Conservation (phyloP, 225 moss, liverwort and hornwort species). For the Polytrichum formosum region DNA sequence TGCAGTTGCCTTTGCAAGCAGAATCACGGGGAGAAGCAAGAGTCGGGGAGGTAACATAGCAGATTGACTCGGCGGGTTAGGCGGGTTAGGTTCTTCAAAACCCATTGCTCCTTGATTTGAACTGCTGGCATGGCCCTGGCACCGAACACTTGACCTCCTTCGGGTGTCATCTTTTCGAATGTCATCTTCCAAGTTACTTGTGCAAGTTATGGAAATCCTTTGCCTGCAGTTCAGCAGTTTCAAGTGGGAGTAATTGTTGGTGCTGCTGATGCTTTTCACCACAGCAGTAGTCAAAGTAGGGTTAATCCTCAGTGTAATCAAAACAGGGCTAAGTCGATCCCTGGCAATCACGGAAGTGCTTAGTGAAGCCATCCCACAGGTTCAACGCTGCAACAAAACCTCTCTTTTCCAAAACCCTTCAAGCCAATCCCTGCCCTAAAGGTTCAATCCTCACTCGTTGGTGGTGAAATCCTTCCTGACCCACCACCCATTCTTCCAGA, state of each 20-base stretch:
- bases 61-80: neutral
- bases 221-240: constrained; percentile 8
- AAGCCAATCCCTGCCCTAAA: constrained; percentile 36
- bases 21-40: constrained; percentile 13
- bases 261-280: neutral
- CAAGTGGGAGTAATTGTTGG: constrained; percentile 20
- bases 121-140: constrained; percentile 19
- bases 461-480: constrained; percentile 17
- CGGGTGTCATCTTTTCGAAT: constrained; percentile 1
- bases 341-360: constrained; percentile 81
- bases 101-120: constrained; percentile 23
- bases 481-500: too few relatives aligned
- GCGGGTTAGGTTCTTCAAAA: constrained; percentile 5
- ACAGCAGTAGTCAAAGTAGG: constrained; percentile 50
- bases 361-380: constrained; percentile 73
- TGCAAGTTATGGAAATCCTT: constrained; percentile 13
- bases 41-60: constrained; percentile 3
- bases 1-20: constrained; percentile 28
- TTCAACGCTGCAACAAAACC: constrained; percentile 53
- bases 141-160: constrained; percentile 12
- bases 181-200: constrained; percentile 17
- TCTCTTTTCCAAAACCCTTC: constrained; percentile 13
- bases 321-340: constrained; percentile 70
- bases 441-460: constrained; percentile 18
- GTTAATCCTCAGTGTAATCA: constrained; percentile 66